phyloP scores from a whole-genome alignment of 306 rosid species.

The Cucumis sativus region Cucumber_9930_V3 NC_026655.2:32516001-32516500 shows the following conservation, averaged over 20 bases:
- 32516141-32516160: constrained; percentile 55
- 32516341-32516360: constrained; percentile 53
- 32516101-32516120: constrained; percentile 91
- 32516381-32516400: constrained; percentile 60
- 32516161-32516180: constrained; percentile 46
- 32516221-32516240: constrained; percentile 62
- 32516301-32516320: constrained; percentile 62
- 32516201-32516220: constrained; percentile 43
- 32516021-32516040: constrained; percentile 45
- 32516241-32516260: constrained; percentile 46
- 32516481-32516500: constrained; percentile 81
- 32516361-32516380: constrained; percentile 59
- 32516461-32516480: constrained; percentile 59
- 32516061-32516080: constrained; percentile 46
- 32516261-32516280: constrained; percentile 51
- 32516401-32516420: constrained; percentile 73
- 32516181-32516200: constrained; percentile 36
- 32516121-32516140: constrained; percentile 73
- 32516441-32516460: constrained; percentile 66
- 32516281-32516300: constrained; percentile 60
- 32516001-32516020: constrained; percentile 27
- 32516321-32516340: constrained; percentile 81
- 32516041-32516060: constrained; percentile 29
- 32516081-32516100: constrained; percentile 62
- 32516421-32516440: constrained; percentile 65